phyloP scores from a whole-genome alignment of 2,329 filamentous ascomycete genomes.

The Ampelomyces quisqualis region DNA sequence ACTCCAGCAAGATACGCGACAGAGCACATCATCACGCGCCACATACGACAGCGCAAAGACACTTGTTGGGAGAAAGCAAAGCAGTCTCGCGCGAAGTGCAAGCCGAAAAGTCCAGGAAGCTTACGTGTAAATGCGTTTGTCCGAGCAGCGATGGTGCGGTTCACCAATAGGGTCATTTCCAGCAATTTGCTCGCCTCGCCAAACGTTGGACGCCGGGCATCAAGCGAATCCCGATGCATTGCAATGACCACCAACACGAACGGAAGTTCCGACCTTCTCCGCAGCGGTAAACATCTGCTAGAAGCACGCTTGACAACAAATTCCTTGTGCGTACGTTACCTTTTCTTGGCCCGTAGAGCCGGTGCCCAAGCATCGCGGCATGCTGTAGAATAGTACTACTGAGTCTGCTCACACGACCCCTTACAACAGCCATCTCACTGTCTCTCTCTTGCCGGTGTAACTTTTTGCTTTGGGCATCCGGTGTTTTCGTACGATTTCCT shows the following conservation, averaged over 20 bases:
- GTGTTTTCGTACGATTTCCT: neutral
- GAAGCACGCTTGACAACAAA: neutral
- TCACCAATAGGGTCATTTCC: constrained; percentile 2
- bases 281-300: neutral
- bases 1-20: neutral
- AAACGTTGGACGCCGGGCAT: constrained; percentile 2
- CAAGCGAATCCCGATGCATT: constrained; percentile 1
- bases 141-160: neutral
- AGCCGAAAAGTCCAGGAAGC: neutral
- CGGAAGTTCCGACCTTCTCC: neutral
- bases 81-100: neutral
- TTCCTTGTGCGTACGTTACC: neutral
- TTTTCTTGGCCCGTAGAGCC: neutral
- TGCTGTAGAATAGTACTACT: neutral
- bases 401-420: neutral
- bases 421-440: neutral
- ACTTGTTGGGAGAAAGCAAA: neutral
- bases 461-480: neutral
- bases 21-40: neutral
- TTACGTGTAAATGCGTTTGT: neutral
- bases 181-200: constrained; percentile 1
- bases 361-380: neutral
- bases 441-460: neutral
- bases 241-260: neutral
- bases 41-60: neutral